Conservation (phyloP, 1,139 yeast species). For the Geotrichum reessii region DNA sequence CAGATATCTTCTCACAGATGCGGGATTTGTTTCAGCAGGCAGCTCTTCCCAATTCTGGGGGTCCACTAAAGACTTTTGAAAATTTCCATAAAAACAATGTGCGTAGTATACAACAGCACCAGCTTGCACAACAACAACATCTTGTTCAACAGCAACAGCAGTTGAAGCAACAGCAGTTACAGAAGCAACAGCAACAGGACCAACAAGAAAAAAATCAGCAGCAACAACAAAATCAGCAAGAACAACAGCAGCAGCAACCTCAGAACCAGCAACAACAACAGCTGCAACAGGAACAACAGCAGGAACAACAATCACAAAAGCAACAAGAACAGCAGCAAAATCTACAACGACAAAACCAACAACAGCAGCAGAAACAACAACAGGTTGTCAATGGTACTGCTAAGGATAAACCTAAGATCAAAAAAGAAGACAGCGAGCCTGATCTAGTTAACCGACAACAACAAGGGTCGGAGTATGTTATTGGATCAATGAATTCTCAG, state of each 20-base stretch:
- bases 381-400: conserved; percentile 7
- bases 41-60: conserved; percentile 39
- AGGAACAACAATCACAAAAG: conserved; percentile 8
- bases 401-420: conserved; percentile 19
- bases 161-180: conserved; percentile 1
- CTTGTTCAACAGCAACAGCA: conserved; percentile 14
- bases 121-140: conserved; percentile 18
- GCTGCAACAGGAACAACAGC: not conserved
- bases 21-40: conserved; percentile 60
- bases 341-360: conserved; percentile 18
- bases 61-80: conserved; percentile 59
- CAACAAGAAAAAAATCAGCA: not conserved
- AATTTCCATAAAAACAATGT: conserved; percentile 30
- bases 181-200: not conserved
- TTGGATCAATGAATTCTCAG: not conserved
- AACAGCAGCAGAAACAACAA: conserved; percentile 1
- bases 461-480: not conserved
- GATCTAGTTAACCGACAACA: not conserved
- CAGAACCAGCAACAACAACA: conserved; percentile 12
- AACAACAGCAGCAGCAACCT: conserved; percentile 5
- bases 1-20: conserved; percentile 70
- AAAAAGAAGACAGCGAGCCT: conserved; percentile 15
- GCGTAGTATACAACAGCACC: conserved; percentile 27
- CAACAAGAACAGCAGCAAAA: conserved; percentile 9
- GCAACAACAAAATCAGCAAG: conserved; percentile 5